Percentiles rank a stretch among this genome's conserved stretches.
phyloP scores from a whole-genome alignment of 805 yeast species.

The Spathaspora boniae region DNA sequence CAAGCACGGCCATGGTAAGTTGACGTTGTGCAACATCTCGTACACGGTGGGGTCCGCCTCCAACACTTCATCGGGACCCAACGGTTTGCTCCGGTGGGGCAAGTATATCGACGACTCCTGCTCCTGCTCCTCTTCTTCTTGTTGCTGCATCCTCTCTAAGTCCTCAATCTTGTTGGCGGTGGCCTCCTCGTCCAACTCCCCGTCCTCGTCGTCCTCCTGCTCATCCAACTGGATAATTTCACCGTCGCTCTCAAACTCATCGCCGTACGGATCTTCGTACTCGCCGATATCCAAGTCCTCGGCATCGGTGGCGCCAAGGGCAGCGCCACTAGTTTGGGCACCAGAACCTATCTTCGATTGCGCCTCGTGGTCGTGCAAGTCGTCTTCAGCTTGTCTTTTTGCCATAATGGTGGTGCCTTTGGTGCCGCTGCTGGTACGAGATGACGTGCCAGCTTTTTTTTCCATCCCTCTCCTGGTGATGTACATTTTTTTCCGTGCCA shows the following conservation, averaged over 20 bases:
- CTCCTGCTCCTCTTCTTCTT: slow-evolving; percentile 32
- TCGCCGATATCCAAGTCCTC: slow-evolving; percentile 70
- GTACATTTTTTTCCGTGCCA: too few relatives aligned
- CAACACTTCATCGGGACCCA: slow-evolving; percentile 92
- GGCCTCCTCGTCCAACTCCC: slow-evolving; percentile 21
- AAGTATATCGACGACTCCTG: slow-evolving; percentile 58
- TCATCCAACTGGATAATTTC: slow-evolving; percentile 77
- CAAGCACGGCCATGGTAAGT: slow-evolving; percentile 95
- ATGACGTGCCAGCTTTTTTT: not conserved
- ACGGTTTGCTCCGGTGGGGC: slow-evolving; percentile 84
- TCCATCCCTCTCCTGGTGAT: not conserved
- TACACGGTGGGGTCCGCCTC: slow-evolving; percentile 96
- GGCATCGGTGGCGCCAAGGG: slow-evolving; percentile 30
- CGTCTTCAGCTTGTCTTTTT: slow-evolving; percentile 47
- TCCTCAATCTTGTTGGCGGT: slow-evolving; percentile 34
- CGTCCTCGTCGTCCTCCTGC: slow-evolving; percentile 40
- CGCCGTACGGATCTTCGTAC: slow-evolving; percentile 86
- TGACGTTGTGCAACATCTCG: slow-evolving; percentile 92
- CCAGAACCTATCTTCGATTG: too few relatives aligned
- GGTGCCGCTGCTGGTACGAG: slow-evolving; percentile 1
- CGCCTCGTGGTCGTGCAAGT: slow-evolving; percentile 15
- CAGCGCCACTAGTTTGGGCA: slow-evolving; percentile 18
- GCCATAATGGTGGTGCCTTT: too few relatives aligned
- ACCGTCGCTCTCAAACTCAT: slow-evolving; percentile 89
- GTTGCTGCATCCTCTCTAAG: too few relatives aligned